These are phyloP conservation scores for Ogataea paraovalis DNA, from an alignment of 805 yeast species.

Conservation along the genomic window DNA sequence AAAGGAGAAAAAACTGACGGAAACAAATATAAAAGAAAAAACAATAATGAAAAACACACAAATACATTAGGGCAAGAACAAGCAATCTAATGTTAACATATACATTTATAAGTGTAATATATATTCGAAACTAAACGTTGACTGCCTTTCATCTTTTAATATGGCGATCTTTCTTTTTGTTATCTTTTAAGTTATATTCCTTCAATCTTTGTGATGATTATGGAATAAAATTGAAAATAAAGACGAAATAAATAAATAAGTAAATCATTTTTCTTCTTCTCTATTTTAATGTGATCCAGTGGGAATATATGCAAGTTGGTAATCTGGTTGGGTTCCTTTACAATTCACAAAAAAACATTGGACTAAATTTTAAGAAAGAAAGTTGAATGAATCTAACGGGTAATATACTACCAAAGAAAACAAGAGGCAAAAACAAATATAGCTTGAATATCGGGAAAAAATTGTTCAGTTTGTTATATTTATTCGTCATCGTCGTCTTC, in stretches of 20 bases:
- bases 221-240: not conserved
- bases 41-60: no score
- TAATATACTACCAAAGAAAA: not conserved
- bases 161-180: no score
- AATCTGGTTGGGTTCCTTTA: not conserved
- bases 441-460: not conserved
- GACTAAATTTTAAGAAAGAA: not conserved
- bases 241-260: not conserved
- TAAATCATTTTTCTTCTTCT: not conserved
- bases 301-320: not conserved
- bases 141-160: not conserved
- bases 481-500: slow-evolving; percentile 55
- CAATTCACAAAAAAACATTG: not conserved
- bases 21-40: not conserved
- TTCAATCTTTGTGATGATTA: not conserved
- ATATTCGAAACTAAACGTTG: no score
- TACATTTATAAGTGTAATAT: no score
- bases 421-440: not conserved
- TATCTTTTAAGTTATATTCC: no score
- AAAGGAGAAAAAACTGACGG: not conserved
- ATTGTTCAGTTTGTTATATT: slow-evolving; percentile 6
- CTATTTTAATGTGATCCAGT: not conserved
- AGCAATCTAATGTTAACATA: no score
- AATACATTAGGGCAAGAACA: no score
- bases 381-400: not conserved